phyloP scores from a whole-genome alignment of 2,329 filamentous ascomycete species.

The Botryosphaeria dothidea region DNA sequence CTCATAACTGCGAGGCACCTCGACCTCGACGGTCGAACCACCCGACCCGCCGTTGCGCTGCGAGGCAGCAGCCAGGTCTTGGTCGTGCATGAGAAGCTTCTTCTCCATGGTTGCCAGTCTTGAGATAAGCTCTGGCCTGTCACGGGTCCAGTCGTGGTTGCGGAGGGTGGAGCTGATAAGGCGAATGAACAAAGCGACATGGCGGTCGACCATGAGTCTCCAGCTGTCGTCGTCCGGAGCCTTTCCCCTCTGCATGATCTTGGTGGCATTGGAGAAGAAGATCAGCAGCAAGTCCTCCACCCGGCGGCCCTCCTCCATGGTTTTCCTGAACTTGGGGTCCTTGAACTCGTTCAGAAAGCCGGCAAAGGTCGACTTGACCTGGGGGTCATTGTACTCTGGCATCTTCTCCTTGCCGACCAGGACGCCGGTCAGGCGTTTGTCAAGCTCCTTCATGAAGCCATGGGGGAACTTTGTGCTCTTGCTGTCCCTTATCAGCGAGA shows the following conservation, averaged over 20 bases:
- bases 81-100: conserved; percentile 90
- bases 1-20: conserved; percentile 82
- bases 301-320: conserved; percentile 89
- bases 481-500: conserved; percentile 65
- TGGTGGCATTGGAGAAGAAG: conserved; percentile 93
- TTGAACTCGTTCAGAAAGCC: conserved; percentile 93
- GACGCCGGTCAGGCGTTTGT: conserved; percentile 79
- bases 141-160: conserved; percentile 80
- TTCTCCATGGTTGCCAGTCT: conserved; percentile 82
- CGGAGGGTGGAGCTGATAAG: conserved; percentile 78
- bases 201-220: conserved; percentile 89
- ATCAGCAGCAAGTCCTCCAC: conserved; percentile 92
- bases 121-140: conserved; percentile 79
- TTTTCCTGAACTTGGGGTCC: conserved; percentile 81
- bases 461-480: conserved; percentile 72
- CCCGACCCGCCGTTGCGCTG: conserved; percentile 59
- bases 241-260: conserved; percentile 80
- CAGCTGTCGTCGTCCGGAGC: conserved; percentile 78
- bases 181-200: conserved; percentile 91
- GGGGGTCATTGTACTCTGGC: conserved; percentile 86
- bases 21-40: conserved; percentile 73
- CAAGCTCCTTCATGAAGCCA: conserved; percentile 68
- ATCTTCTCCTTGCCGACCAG: conserved; percentile 79
- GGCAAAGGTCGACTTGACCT: conserved; percentile 90
- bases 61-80: conserved; percentile 71